phyloP scores from a whole-genome alignment of 495 filamentous ascomycete genomes.

The Trichocladium uniseriatum region DNA sequence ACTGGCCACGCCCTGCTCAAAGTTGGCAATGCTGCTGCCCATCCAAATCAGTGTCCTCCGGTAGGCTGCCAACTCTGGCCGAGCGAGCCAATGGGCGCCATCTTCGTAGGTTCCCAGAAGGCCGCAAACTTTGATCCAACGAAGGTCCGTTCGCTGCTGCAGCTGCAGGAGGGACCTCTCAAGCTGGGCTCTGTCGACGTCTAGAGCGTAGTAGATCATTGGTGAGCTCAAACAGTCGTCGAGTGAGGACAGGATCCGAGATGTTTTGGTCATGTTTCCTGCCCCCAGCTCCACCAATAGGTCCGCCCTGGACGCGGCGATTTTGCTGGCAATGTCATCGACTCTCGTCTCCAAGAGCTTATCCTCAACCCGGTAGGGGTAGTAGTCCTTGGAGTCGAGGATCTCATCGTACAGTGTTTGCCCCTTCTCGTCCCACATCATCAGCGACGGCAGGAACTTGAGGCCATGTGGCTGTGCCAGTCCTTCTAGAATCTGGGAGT shows the following conservation, averaged over 20 bases:
- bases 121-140: neutral
- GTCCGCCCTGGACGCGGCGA: constrained; percentile 6
- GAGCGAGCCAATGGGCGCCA: constrained; percentile 3
- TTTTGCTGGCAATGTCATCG: neutral
- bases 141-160: neutral
- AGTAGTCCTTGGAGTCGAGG: constrained; percentile 2
- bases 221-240: neutral
- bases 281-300: constrained; percentile 13
- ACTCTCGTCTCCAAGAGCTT: neutral
- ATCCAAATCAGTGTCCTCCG: constrained; percentile 9
- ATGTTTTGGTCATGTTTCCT: constrained; percentile 11
- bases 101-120: constrained; percentile 14
- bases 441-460: constrained; percentile 5
- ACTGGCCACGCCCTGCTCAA: constrained; percentile 1
- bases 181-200: constrained; percentile 9
- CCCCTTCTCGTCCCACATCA: constrained; percentile 15
- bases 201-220: constrained; percentile 10
- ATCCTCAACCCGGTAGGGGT: constrained; percentile 13
- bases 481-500: constrained; percentile 1
- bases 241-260: neutral
- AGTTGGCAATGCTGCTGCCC: constrained; percentile 13
- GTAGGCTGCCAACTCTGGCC: neutral
- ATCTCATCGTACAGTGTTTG: constrained; percentile 12
- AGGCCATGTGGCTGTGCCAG: neutral
- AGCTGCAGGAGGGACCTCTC: neutral